Evolutionary conservation across 768 basidiomycete species (phyloP).

Genomic region (Crepidotus variabilis): DNA sequence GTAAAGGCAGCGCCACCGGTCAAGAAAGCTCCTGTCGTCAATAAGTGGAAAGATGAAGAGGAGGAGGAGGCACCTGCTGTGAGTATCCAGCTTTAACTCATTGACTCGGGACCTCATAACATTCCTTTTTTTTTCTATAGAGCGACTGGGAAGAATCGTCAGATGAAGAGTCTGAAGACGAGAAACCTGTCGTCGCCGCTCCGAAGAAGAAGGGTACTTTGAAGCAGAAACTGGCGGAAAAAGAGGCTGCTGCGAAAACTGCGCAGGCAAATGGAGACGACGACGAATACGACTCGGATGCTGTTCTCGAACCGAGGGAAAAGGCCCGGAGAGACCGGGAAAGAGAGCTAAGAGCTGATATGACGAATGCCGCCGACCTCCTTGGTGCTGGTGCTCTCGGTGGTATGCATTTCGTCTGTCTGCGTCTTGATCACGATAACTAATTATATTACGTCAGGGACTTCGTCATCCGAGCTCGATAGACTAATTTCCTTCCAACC

Average conservation of each 20-base stretch:
- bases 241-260: constrained; percentile 72
- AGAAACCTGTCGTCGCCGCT: constrained; percentile 52
- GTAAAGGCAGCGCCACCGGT: constrained; percentile 18
- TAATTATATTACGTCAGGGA: constrained; percentile 36
- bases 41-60: constrained; percentile 90
- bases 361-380: constrained; percentile 78
- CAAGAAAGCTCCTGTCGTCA: constrained; percentile 32
- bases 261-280: constrained; percentile 38
- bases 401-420: constrained; percentile 36
- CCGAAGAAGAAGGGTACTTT: constrained; percentile 91
- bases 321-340: constrained; percentile 77
- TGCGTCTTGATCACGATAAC: background rate
- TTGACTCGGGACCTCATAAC: background rate
- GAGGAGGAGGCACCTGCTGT: constrained; percentile 79
- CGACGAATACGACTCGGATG: constrained; percentile 64
- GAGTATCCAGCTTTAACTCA: constrained; percentile 25
- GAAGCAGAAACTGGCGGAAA: constrained; percentile 90
- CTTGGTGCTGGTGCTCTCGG: constrained; percentile 68
- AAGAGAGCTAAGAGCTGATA: constrained; percentile 81
- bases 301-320: constrained; percentile 74
- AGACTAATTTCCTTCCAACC: constrained; percentile 74
- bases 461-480: constrained; percentile 67
- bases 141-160: constrained; percentile 84
- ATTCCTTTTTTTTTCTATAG: constrained; percentile 35
- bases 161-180: constrained; percentile 58